Evolutionary conservation across 2,329 filamentous ascomycete species (phyloP), one percentile per base, ranked within the genome.

Genomic region (Fusarium globosum): DNA sequence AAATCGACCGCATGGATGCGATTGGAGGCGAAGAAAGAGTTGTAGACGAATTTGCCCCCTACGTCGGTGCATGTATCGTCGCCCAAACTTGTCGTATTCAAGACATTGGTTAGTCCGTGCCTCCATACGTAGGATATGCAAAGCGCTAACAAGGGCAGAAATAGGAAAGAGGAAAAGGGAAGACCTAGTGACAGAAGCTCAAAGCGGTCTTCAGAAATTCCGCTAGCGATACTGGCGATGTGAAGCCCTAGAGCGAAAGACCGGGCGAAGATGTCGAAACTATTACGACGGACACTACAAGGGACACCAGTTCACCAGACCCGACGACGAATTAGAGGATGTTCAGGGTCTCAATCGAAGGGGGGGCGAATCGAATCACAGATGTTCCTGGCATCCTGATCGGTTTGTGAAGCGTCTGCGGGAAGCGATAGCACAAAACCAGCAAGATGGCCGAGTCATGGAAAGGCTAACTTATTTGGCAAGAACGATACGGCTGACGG

Each of bases 221-320:
- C 52, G 64, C 14, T 45, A 26, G 23, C 36, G 15, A 21, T 20
- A 71, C 5, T 73, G 70, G 70, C 49, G 70, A 16, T 73, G 70
- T 16, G 70, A 73, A 33, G 68, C 60, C 2, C 28, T 16, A 21
- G 61, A 73, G 15, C 15, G 8, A 15, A 6, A n/a, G 9, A 41
- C 53, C 6, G 41, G 23, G 2, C 39, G 42, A 16, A 30, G 65
- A 53, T 70, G 69, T 23, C n/a, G 33, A 16, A 72, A 72, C 6
- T 68, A 70, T n/a, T 42, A 35, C 10, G 4, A 42, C 2, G 55
- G 66, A 0, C 67, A 72, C 16, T 20, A 33, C 14, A 68, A 65
- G 10, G 61, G 64, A 0, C 68, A 73, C 26, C 70, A 71, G 6
- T 73, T 69, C 23, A 49, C 16, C 2, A n/a, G 28, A n/a, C 46